Percentiles rank a stretch among this genome's conserved stretches.
phyloP scores from a whole-genome alignment of 139 green algal species.

The Edaphochlamys debaryana region DNA sequence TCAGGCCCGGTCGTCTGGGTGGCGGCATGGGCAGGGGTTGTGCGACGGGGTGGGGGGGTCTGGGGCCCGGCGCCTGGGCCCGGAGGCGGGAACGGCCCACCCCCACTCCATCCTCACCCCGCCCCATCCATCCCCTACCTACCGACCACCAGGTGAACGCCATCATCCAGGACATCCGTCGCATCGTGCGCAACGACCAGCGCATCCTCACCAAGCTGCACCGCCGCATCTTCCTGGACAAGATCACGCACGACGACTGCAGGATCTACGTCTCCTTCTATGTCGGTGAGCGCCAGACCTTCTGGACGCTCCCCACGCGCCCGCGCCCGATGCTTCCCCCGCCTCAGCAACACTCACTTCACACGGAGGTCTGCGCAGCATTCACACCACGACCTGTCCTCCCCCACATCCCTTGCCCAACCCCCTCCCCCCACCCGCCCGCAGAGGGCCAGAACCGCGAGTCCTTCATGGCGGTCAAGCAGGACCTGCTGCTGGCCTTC shows the following conservation, averaged over 20 bases:
- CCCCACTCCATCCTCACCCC: background rate
- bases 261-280: constrained; percentile 69
- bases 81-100: no score
- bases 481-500: constrained; percentile 85
- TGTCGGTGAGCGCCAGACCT: constrained; percentile 26
- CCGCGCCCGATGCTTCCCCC: no score
- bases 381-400: background rate
- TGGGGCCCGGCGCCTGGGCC: no score
- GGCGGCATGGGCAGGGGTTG: background rate
- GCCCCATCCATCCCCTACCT: background rate
- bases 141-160: constrained; percentile 48
- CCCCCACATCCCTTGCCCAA: background rate
- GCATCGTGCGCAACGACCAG: constrained; percentile 84
- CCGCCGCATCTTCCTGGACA: constrained; percentile 89
- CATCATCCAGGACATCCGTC: constrained; percentile 72
- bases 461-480: constrained; percentile 89
- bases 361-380: no score
- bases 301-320: no score
- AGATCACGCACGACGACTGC: constrained; percentile 76
- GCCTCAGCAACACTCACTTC: no score
- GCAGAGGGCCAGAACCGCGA: constrained; percentile 73
- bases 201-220: constrained; percentile 93
- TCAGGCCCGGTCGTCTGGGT: background rate
- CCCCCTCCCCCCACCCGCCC: background rate
- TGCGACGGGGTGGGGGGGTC: no score